Conservation (phyloP, 2,329 filamentous ascomycete species). For the Ophidiomyces ophidiicola region DNA sequence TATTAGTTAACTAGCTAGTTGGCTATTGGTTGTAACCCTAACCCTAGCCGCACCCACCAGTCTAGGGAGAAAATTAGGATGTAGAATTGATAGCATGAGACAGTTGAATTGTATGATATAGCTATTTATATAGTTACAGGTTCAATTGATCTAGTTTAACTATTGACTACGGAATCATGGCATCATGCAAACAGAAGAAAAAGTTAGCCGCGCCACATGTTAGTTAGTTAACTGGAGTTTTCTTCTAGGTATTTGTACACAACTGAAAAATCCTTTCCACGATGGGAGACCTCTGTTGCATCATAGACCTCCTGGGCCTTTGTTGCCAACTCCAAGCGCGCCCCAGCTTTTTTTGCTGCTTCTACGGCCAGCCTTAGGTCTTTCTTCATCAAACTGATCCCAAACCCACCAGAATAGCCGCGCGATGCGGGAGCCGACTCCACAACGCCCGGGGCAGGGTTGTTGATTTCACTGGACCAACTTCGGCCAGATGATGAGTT, state of each 20-base stretch:
- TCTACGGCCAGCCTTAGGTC: slow-evolving; percentile 60
- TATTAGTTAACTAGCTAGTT: no score
- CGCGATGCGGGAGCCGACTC: slow-evolving; percentile 60
- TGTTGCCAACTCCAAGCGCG: slow-evolving; percentile 52
- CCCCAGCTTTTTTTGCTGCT: slow-evolving; percentile 57
- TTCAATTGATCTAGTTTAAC: no score
- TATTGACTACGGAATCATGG: no score
- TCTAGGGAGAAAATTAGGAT: no score
- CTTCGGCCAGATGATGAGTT: slow-evolving; percentile 89
- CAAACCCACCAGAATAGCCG: slow-evolving; percentile 68
- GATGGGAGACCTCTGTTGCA: slow-evolving; percentile 49
- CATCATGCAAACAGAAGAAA: no score
- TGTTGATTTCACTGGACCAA: slow-evolving; percentile 94
- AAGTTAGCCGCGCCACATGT: no score
- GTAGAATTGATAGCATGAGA: no score
- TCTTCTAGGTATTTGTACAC: slow-evolving; percentile 57
- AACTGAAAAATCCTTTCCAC: slow-evolving; percentile 67
- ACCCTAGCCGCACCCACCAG: no score
- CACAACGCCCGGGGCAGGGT: slow-evolving; percentile 78
- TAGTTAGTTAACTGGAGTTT: slow-evolving; percentile 18
- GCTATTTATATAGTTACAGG: no score
- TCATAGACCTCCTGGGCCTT: slow-evolving; percentile 57
- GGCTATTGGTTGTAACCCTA: no score
- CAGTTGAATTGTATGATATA: no score
- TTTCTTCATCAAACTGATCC: slow-evolving; percentile 67